These are phyloP conservation scores for Sonneratia caseolaris DNA, from an alignment of 345 rosid species.

Conservation along the genomic window DNA sequence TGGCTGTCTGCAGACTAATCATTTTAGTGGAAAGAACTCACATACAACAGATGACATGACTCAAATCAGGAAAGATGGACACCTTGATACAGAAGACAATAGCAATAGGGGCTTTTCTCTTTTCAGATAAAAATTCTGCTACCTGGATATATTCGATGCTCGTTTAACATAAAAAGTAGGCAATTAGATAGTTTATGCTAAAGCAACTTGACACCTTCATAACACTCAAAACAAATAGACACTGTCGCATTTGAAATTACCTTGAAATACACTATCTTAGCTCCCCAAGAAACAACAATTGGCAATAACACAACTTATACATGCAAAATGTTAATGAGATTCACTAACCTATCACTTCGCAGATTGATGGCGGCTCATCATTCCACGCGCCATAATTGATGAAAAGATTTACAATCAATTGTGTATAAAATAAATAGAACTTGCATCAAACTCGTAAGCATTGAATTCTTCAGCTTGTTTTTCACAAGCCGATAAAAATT, in stretches of 20 bases:
- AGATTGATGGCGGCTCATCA: not conserved
- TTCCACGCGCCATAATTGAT: not conserved
- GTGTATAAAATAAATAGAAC: not conserved
- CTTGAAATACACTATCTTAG: not conserved
- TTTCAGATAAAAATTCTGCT: not conserved
- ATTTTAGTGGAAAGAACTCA: not conserved
- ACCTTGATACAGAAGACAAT: not conserved
- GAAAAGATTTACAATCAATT: not conserved
- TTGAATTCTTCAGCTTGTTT: too few relatives aligned
- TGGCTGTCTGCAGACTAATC: not conserved
- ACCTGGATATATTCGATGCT: not conserved
- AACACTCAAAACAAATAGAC: not conserved
- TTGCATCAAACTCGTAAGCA: not conserved
- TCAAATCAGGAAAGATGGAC: not conserved
- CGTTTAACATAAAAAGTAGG: too few relatives aligned
- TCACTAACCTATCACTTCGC: not conserved
- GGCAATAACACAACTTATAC: not conserved
- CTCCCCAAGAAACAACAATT: not conserved
- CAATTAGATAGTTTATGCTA: not conserved
- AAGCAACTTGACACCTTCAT: not conserved
- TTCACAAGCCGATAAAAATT: not conserved
- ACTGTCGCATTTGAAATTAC: not conserved
- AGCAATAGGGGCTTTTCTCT: not conserved
- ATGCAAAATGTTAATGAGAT: not conserved
- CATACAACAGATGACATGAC: not conserved